Conservation (phyloP, 2,329 filamentous ascomycete species). For the Orbilia quercus region DNA sequence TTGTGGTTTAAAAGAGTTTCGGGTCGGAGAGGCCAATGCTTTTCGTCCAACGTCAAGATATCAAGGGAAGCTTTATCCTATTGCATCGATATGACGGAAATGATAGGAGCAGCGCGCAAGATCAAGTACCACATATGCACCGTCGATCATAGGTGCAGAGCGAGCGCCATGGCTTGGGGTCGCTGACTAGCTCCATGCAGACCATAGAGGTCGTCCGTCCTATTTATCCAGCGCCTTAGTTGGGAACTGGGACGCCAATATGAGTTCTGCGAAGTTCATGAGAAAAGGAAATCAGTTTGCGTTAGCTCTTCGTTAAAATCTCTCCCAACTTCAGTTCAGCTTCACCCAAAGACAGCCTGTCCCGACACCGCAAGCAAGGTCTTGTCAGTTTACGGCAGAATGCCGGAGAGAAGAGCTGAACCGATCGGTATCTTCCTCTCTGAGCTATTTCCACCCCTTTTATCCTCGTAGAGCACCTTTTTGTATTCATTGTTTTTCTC, state of each 20-base stretch:
- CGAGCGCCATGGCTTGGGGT: slow-evolving; percentile 41
- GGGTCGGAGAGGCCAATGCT: slow-evolving; percentile 38
- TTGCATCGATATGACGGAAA: slow-evolving; percentile 57
- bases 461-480: slow-evolving; percentile 27
- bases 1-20: slow-evolving; percentile 11
- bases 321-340: slow-evolving; percentile 29
- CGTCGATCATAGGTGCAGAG: slow-evolving; percentile 51
- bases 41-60: slow-evolving; percentile 23
- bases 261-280: slow-evolving; percentile 19
- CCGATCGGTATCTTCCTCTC: slow-evolving; percentile 12
- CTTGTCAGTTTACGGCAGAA: slow-evolving; percentile 29
- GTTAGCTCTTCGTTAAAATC: slow-evolving; percentile 23
- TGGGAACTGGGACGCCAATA: background rate
- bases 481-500: slow-evolving; percentile 16
- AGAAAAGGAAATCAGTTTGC: slow-evolving; percentile 24
- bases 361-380: background rate
- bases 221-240: slow-evolving; percentile 37
- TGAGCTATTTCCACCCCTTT: slow-evolving; percentile 47
- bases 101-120: slow-evolving; percentile 16
- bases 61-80: slow-evolving; percentile 53
- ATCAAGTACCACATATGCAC: slow-evolving; percentile 50
- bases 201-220: slow-evolving; percentile 22
- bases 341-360: slow-evolving; percentile 32
- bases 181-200: slow-evolving; percentile 18
- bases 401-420: slow-evolving; percentile 51